Conservation (phyloP, 2,329 filamentous ascomycete genomes). For the Scytalidium sp. region DNA sequence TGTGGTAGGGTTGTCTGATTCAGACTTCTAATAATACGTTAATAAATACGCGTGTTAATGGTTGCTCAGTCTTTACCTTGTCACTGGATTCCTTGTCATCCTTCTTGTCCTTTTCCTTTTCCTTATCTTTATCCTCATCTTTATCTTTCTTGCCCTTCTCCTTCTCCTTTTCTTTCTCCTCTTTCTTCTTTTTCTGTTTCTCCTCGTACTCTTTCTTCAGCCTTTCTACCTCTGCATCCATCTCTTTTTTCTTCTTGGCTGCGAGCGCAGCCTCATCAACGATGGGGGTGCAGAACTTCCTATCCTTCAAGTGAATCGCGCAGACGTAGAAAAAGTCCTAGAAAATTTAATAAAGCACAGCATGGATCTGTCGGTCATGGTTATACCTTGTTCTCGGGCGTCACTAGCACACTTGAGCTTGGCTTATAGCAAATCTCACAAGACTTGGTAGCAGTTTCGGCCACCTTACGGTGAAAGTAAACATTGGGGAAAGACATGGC, state of each 20-base stretch:
- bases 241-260: slow-evolving; percentile 58
- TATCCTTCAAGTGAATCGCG: slow-evolving; percentile 76
- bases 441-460: slow-evolving; percentile 75
- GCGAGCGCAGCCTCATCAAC: slow-evolving; percentile 65
- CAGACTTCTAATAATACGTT: slow-evolving; percentile 17
- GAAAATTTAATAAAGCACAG: background rate
- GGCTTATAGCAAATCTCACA: slow-evolving; percentile 94
- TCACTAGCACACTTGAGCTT: slow-evolving; percentile 82
- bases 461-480: slow-evolving; percentile 83
- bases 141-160: slow-evolving; percentile 48
- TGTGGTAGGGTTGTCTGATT: slow-evolving; percentile 7
- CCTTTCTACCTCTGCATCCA: slow-evolving; percentile 61
- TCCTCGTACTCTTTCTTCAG: slow-evolving; percentile 72
- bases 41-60: slow-evolving; percentile 4
- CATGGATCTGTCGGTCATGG: slow-evolving; percentile 33
- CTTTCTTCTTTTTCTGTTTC: slow-evolving; percentile 67
- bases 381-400: slow-evolving; percentile 79
- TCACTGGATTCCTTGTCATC: slow-evolving; percentile 38
- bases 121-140: slow-evolving; percentile 43
- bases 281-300: slow-evolving; percentile 73
- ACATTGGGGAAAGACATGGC: slow-evolving; percentile 62
- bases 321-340: slow-evolving; percentile 94
- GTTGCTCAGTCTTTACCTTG: slow-evolving; percentile 30
- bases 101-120: slow-evolving; percentile 37
- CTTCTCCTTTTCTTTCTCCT: slow-evolving; percentile 65